These are phyloP conservation scores for Penicillium sp. DNA, from an alignment of 2,329 filamentous ascomycete genomes.

Conservation along the genomic window DNA sequence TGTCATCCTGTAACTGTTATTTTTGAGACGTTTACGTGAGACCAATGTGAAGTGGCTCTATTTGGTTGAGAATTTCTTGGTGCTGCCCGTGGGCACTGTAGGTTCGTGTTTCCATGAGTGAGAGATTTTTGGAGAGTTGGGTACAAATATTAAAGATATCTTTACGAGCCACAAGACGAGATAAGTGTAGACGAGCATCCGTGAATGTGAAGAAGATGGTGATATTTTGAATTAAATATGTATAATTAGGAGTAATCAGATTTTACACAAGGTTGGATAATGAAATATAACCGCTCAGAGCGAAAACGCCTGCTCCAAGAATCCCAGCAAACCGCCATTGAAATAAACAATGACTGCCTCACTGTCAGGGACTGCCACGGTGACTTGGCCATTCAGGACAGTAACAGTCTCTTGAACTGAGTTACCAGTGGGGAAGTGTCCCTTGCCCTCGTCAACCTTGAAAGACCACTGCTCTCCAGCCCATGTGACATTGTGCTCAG, in stretches of 20 bases:
- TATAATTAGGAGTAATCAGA: background rate
- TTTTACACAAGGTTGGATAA: background rate
- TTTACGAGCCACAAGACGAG: background rate
- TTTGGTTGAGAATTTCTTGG: too few relatives aligned
- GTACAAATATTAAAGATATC: too few relatives aligned
- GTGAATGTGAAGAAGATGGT: background rate
- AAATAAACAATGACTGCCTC: slow-evolving; percentile 1
- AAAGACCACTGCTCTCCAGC: slow-evolving; percentile 25
- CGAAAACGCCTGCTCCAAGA: background rate
- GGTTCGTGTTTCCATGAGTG: too few relatives aligned
- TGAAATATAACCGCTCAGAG: background rate
- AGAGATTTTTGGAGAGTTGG: too few relatives aligned
- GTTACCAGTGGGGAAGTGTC: background rate
- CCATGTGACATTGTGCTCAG: slow-evolving; percentile 30
- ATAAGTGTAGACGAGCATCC: too few relatives aligned
- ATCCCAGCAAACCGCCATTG: background rate
- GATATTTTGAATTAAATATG: background rate
- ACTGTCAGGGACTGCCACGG: background rate
- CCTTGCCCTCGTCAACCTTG: slow-evolving; percentile 17
- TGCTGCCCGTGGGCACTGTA: too few relatives aligned
- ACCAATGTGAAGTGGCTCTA: too few relatives aligned
- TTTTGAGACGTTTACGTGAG: background rate
- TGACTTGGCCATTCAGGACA: background rate
- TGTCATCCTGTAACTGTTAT: slow-evolving; percentile 28
- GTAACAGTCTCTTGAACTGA: background rate